A percentile compares a stretch with the other conserved stretches of the same genome.
These are phyloP conservation scores for Colletotrichum trifolii DNA, from an alignment of 2,329 filamentous ascomycete species.

Conservation along the genomic window DNA sequence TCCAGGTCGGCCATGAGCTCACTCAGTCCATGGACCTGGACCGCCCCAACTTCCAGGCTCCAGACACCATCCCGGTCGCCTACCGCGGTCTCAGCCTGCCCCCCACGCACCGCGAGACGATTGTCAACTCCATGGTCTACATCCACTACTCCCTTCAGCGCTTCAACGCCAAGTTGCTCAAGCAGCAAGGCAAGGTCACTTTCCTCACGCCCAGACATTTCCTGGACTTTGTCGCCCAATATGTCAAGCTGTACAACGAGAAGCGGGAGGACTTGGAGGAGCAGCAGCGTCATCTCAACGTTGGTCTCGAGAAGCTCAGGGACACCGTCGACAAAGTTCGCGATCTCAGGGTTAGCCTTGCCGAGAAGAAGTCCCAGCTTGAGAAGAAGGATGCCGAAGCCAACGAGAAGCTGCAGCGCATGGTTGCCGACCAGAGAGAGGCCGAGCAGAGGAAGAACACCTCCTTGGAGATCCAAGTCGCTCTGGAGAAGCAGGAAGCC, in stretches of 20 bases:
- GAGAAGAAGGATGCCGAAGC: slow-evolving; percentile 95
- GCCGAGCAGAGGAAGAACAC: slow-evolving; percentile 91
- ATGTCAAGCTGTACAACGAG: slow-evolving; percentile 96
- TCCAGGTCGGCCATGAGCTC: slow-evolving; percentile 95
- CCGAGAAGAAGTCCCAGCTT: slow-evolving; percentile 92
- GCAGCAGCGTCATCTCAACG: slow-evolving; percentile 97
- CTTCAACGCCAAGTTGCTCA: slow-evolving; percentile 88
- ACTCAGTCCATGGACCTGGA: slow-evolving; percentile 97
- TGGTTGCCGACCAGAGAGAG: slow-evolving; percentile 95
- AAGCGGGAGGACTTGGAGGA: slow-evolving; percentile 99
- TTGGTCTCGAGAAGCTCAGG: slow-evolving; percentile 95
- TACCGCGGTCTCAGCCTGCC: slow-evolving; percentile 88
- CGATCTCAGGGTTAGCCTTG: slow-evolving; percentile 88
- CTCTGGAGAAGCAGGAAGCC: slow-evolving; percentile 88
- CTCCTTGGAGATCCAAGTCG: slow-evolving; percentile 88
- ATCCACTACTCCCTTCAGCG: slow-evolving; percentile 94
- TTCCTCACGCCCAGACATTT: slow-evolving; percentile 97
- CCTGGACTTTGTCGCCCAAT: slow-evolving; percentile 97
- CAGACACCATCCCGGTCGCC: slow-evolving; percentile 91
- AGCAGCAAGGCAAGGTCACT: slow-evolving; percentile 91
- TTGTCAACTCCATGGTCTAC: slow-evolving; percentile 99
- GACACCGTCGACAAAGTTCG: slow-evolving; percentile 98
- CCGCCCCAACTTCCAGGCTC: slow-evolving; percentile 83
- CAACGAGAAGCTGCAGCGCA: slow-evolving; percentile 95
- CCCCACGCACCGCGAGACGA: slow-evolving; percentile 87